Percentiles rank a stretch among this genome's conserved stretches.
Conservation (phyloP, 768 basidiomycete species). For the Xerocomellus amylosporus region DNA sequence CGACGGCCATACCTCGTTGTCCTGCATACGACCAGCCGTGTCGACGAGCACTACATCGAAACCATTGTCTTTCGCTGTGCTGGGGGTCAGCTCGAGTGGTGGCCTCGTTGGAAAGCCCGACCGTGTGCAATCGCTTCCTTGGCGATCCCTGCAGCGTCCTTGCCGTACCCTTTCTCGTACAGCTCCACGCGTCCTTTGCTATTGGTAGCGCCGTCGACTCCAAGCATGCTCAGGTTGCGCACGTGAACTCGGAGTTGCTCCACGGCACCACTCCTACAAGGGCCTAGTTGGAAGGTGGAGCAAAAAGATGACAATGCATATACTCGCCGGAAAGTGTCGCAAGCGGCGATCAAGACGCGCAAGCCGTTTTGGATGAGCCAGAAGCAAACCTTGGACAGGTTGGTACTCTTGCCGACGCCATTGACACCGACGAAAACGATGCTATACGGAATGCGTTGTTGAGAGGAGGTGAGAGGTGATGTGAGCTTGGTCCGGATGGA, state of each 20-base stretch:
- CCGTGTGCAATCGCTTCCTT: constrained; percentile 92
- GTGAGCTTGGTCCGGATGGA: constrained; percentile 89
- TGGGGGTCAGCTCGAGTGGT: constrained; percentile 2
- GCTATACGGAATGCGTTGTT: constrained; percentile 82
- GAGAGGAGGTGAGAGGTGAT: constrained; percentile 67
- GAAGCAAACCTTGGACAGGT: constrained; percentile 96
- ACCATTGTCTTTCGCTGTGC: constrained; percentile 75
- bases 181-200: constrained; percentile 84
- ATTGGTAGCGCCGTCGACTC: constrained; percentile 61
- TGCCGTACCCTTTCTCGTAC: constrained; percentile 95
- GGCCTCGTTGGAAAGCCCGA: constrained; percentile 33
- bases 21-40: constrained; percentile 98
- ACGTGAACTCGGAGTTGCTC: constrained; percentile 98
- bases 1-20: constrained; percentile 75
- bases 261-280: constrained; percentile 84
- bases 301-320: background rate
- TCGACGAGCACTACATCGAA: constrained; percentile 98
- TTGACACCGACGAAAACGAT: constrained; percentile 98
- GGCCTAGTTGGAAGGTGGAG: background rate
- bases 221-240: constrained; percentile 85
- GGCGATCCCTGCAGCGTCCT: constrained; percentile 98
- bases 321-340: constrained; percentile 89
- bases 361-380: constrained; percentile 97
- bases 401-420: constrained; percentile 98
- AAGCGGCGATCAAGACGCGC: constrained; percentile 93